Evolutionary conservation across 2,329 filamentous ascomycete species (phyloP), one percentile per base, ranked within the genome.

Genomic region (Fusarium bulbicola): DNA sequence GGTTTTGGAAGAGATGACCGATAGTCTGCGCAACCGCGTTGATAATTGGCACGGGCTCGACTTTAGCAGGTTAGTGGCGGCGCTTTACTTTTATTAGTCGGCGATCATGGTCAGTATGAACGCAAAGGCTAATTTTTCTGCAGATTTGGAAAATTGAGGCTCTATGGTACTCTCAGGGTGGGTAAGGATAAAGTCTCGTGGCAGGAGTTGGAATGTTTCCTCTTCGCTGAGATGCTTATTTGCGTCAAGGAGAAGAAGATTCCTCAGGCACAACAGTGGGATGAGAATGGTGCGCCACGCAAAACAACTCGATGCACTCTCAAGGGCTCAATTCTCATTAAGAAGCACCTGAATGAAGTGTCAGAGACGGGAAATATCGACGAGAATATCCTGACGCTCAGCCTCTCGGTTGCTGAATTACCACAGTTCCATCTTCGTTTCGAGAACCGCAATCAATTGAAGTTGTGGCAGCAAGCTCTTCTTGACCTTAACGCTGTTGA

Each of bases 1-100:
- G 76, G 91, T 91, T 10, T 81, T 98, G 64, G 92, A 96, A 61
- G 92, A 95, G 73, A 93, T 96, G 79, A 97, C 95, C 0, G 94
- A 98, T 78, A 93, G 91, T 71, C 84, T 99, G 66, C 91, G 94
- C 65, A 90, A 86, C 50, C 92, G 95, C n/a, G 96, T 99, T 16
- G 96, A 99, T 78, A 98, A 98, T 77, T 99, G 96, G 96, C 96
- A 99, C 80, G 95, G 96, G 0, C 86, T 99, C 26, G 95, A 98
- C 79, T 98, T 98, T 79, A 90, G 91, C 79, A 90, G 93, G 88
- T 92, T 84, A 77, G 86, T 66, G 24, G 52, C 59, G 26, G 43
- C 43, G 39, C 46, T 56, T 36, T 13, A 20, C n/a, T 59, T 56
- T 56, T 7, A 52, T 52, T 42, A 32, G 53, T 14, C 5, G 40